A percentile compares a stretch with the other conserved stretches of the same genome.
Evolutionary conservation across 306 rosid species (phyloP).

Genomic region (Abrus precatorius): DNA sequence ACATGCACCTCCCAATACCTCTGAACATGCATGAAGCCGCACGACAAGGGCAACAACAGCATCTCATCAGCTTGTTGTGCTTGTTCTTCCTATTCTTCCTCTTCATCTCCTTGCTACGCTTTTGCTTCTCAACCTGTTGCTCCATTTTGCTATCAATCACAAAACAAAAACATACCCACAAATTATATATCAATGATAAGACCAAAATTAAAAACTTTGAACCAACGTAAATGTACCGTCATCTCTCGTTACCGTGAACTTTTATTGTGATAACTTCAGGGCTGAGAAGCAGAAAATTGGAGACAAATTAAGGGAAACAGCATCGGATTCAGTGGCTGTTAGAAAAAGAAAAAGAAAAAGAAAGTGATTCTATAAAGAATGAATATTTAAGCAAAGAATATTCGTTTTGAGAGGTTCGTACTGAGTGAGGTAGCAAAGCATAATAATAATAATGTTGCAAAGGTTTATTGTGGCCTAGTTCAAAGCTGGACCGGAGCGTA

Average conservation of each 20-base stretch:
- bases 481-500: not conserved
- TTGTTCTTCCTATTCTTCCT: constrained; percentile 42
- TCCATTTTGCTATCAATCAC: constrained; percentile 53
- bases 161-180: constrained; percentile 13
- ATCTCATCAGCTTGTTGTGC: constrained; percentile 28
- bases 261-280: constrained; percentile 5
- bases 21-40: constrained; percentile 56
- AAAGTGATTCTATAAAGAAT: constrained; percentile 11
- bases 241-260: constrained; percentile 4
- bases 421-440: constrained; percentile 39
- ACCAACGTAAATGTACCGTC: not conserved
- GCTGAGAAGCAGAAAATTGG: not conserved
- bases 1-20: constrained; percentile 75
- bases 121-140: constrained; percentile 33
- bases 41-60: constrained; percentile 51
- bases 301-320: constrained; percentile 15
- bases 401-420: constrained; percentile 44
- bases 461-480: constrained; percentile 35
- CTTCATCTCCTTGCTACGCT: constrained; percentile 42
- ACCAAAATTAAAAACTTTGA: not conserved
- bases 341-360: constrained; percentile 13
- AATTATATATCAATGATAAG: not conserved
- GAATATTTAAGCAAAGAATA: constrained; percentile 50
- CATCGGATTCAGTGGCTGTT: constrained; percentile 35
- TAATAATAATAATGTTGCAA: not conserved